Conservation (phyloP, 1,284 basidiomycete species). For the Cutaneotrichosporon dermatis region DNA sequence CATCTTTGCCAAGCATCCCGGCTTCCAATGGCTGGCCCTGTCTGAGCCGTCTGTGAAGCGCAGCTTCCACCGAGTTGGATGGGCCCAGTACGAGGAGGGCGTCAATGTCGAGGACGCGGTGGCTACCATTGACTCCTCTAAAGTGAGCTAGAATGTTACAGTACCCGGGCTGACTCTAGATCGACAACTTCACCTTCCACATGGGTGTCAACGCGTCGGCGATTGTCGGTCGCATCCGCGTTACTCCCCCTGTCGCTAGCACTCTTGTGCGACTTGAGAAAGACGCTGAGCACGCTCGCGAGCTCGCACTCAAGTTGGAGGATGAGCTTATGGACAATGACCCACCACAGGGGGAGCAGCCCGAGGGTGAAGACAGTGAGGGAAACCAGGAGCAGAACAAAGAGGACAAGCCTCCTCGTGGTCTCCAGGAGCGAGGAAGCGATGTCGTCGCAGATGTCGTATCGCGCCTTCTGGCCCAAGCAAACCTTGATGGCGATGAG, state of each 20-base stretch:
- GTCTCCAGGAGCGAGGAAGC: conserved; percentile 37
- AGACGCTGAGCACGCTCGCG: conserved; percentile 69
- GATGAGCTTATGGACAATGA: conserved; percentile 52
- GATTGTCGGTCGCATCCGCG: conserved; percentile 69
- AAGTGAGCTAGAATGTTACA: conserved; percentile 54
- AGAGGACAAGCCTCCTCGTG: conserved; percentile 17
- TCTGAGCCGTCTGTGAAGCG: conserved; percentile 85
- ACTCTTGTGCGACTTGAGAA: conserved; percentile 69
- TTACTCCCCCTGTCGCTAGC: conserved; percentile 73
- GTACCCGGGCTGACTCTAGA: conserved; percentile 53
- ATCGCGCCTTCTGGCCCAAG: conserved; percentile 26
- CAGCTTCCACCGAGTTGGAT: conserved; percentile 85
- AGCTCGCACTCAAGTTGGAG: conserved; percentile 67
- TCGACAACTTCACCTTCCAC: conserved; percentile 87
- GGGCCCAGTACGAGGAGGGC: conserved; percentile 78
- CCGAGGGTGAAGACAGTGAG: conserved; percentile 35
- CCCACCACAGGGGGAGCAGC: conserved; percentile 35
- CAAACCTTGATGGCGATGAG: conserved; percentile 29
- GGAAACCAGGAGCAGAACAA: conserved; percentile 5
- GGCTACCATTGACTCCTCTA: conserved; percentile 69
- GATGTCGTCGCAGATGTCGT: conserved; percentile 41
- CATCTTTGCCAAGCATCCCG: conserved; percentile 54
- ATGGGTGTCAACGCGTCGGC: conserved; percentile 75
- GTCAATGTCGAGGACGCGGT: conserved; percentile 72
- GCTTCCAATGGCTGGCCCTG: conserved; percentile 68